Base-by-base conservation (phyloP, 1,284 basidiomycete species). In the Mycena sp. region DNA sequence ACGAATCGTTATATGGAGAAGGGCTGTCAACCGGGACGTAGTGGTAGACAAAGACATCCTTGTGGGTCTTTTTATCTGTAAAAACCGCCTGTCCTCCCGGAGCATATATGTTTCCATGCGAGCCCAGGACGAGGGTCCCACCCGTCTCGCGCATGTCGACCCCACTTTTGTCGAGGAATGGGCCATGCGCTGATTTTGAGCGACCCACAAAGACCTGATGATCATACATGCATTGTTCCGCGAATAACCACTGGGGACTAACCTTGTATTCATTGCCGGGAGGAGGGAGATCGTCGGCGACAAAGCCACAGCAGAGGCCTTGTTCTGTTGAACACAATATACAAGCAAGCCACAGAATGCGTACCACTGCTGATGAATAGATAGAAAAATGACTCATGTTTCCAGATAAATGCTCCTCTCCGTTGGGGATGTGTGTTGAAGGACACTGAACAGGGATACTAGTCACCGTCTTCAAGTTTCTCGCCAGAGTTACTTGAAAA, bases 21-120 rank as follows among this genome's bases (percentile, higher is more conserved):
- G 63, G 63, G 21, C 63, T 64, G 26, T 65, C 65, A 21, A 54
- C 61, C 5, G 62, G 61, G 26, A 70, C 64, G 40, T 71, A 70
- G 44, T 71, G 70, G 53, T 71, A 71, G 3, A 69, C 69, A 3
- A 71, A 67, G 4, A 71, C 70, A 29, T 71, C 69, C 43, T 63
- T 59, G 14, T 59, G 46, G 25, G 51, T 69, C 11, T 55, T 59
- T 25, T 64, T 55, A 29, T 71, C 70, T 11, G 49, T 56, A 49
- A 66, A 71, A 30, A 71, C 62, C 26, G 62, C 64, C 41, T 71
- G 70, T 14, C 70, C 75, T 30, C 76, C 76, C 23, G 76, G 75
- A 23, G 76, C 74, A 63, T 75, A 77, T 45, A 78, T 68, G 53
- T 76, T 74, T 41, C 69, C 77, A 64, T 76, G 77, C 23, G 73